phyloP scores from a whole-genome alignment of 163 green algal species.

The Scenedesmus sp. region DNA sequence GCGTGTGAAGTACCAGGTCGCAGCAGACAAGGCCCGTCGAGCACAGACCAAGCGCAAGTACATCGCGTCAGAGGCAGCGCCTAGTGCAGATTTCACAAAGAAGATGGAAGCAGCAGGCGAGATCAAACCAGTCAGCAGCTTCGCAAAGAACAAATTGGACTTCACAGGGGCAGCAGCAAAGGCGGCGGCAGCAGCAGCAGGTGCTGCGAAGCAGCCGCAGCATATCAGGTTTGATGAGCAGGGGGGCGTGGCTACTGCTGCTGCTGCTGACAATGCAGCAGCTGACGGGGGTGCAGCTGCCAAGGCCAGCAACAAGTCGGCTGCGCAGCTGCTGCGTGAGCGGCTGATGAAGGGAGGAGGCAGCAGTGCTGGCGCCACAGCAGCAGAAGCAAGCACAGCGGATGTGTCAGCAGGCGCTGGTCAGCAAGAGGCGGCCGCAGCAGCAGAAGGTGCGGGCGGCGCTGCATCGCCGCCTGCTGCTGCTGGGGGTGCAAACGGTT shows the following conservation, averaged over 20 bases:
- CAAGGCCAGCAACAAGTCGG: slow-evolving; percentile 81
- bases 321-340: slow-evolving; percentile 81
- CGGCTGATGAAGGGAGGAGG: slow-evolving; percentile 63
- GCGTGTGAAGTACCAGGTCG: slow-evolving; percentile 35
- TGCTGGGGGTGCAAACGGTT: neutral
- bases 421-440: neutral
- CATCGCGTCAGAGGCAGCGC: slow-evolving; percentile 60
- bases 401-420: neutral
- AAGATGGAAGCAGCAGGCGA: slow-evolving; percentile 31
- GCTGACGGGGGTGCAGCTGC: slow-evolving; percentile 23
- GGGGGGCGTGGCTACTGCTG: neutral
- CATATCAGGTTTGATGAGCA: slow-evolving; percentile 40
- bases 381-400: neutral
- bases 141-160: slow-evolving; percentile 27
- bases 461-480: neutral
- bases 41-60: slow-evolving; percentile 57
- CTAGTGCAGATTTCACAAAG: slow-evolving; percentile 52
- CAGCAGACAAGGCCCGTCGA: neutral
- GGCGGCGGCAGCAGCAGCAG: slow-evolving; percentile 20
- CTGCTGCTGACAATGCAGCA: neutral
- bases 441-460: neutral
- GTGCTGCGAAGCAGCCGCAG: neutral
- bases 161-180: slow-evolving; percentile 7
- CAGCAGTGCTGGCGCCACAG: neutral
- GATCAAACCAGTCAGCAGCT: slow-evolving; percentile 43